These are phyloP conservation scores for Lichenothelia convexa DNA, from an alignment of 495 filamentous ascomycete species.

Conservation along the genomic window DNA sequence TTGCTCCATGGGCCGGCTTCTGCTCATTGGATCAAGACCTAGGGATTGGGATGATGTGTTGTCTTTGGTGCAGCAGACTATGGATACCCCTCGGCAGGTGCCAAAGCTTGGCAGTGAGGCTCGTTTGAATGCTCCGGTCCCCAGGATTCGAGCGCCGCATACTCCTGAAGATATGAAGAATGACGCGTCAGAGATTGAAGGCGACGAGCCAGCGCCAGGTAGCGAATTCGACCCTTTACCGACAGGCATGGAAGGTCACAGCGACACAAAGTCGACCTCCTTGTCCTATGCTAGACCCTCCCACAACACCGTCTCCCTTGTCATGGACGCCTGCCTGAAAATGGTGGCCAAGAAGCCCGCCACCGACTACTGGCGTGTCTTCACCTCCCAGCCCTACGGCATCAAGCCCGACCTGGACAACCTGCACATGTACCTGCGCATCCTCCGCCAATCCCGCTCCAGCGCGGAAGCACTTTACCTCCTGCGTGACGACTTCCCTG, in stretches of 20 bases:
- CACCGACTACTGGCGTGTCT: constrained; percentile 50
- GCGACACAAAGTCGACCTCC: not conserved
- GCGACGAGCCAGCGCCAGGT: constrained; percentile 1
- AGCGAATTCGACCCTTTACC: constrained; percentile 8
- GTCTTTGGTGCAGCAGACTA: constrained; percentile 56
- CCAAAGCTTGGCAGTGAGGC: constrained; percentile 15
- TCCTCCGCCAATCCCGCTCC: constrained; percentile 44
- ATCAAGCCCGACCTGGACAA: constrained; percentile 54
- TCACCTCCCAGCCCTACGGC: constrained; percentile 33
- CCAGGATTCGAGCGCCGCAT: constrained; percentile 6
- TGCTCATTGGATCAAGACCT: constrained; percentile 38
- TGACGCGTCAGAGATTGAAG: not conserved
- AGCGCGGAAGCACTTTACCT: constrained; percentile 34
- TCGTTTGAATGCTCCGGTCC: constrained; percentile 9
- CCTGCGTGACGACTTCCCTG: constrained; percentile 30
- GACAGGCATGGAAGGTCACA: not conserved
- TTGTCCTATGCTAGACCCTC: constrained; percentile 33
- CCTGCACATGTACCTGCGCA: constrained; percentile 44
- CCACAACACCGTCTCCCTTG: constrained; percentile 50
- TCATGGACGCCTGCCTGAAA: constrained; percentile 41
- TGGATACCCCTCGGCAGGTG: constrained; percentile 39
- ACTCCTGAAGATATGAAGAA: constrained; percentile 7
- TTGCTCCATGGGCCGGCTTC: constrained; percentile 53
- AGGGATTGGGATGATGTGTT: constrained; percentile 52
- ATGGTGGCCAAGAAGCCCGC: constrained; percentile 32